Evolutionary conservation across 306 rosid genomes (phyloP), one percentile per base, ranked within the genome.

Genomic region (Myrica gale): DNA sequence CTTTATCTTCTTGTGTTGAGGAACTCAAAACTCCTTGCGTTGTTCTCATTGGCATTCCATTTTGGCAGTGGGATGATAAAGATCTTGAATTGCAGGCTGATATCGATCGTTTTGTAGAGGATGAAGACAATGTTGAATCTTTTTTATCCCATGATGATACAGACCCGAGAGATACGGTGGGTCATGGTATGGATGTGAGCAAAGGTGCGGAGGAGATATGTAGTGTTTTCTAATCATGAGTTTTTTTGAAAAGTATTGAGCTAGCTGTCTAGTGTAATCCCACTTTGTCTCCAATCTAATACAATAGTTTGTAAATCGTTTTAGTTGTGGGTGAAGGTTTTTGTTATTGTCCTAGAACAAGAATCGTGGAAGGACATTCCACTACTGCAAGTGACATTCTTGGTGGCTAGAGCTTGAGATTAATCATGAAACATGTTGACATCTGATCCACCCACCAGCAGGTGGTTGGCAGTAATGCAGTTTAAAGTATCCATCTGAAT

Each of bases 41-140:
- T 82, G 82, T 79, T 87, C 97, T 96, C 97, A 92, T 92, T 88
- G 92, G 82, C 75, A 83, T 92, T 88, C 89, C 93, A 81, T 92
- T 92, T 89, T 96, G 97, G 97, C 97, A 89, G 94, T 92, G 97
- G 96, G 97, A 88, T 96, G 96, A 96, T 90, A 96, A 96, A 86
- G 93, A 89, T 90, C 90, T 96, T 96, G 98, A 83, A 90, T 92
- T 96, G 99, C 90, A 96, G 99, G 98, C 93, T 90, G 97, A 96
- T 74, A 90, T 95, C 87, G 99, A 92, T 69, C 97, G 97, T 73
- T 92, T 89, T 66, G 99, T 92, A 56, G 99, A 96, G 76, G 99
- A 96, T 80, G 99, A 96, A 71, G 99, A 96, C 63, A 96, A 96
- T 72, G 99, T 96, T 0, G 99, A 96, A 87, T 90, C 97, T 82